Base-by-base conservation (phyloP, 208 protist species). In the Trypanosoma melophagium region DNA sequence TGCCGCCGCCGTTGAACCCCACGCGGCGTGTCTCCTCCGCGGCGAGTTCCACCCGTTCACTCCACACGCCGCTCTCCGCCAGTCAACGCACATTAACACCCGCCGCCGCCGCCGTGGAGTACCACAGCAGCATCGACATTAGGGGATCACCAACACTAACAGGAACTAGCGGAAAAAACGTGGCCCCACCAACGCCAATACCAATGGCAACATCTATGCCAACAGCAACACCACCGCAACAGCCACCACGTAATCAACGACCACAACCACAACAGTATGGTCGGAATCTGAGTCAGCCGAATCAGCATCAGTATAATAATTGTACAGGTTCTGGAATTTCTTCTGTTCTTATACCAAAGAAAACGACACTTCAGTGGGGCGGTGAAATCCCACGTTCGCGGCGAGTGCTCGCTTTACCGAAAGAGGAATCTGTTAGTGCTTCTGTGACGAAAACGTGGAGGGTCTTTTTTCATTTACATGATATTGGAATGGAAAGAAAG, bases 371-470 rank as follows among this genome's bases (percentile, higher is more conserved):
- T 51, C 35, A 56, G 40, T 71, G 55, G 49, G 55, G 49, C 13
- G 35, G 3, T 0, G 49, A 44, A 16, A 49, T 25, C 0, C 16
- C 17, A 28, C 38, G 22, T 22, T 28, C 52, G 9, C 58, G 42
- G 14, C 40, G 24, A 4, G 42, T 41, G 9, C 22, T 42, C 3
- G 7, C 1, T 17, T 21, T 21, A 40, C 51, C 67, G 1, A 17
- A 3, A 10, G 17, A 54, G 1, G 52, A 66, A 12, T 45, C 13
- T 24, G 19, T 44, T 24, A 8, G 31, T 28, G 50, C 16, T 24
- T 62, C 9, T 49, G 53, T 74, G 3, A n/a, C 52, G 17, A 74
- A 74, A 44, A 74, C 69, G 25, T 74, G 69, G 69, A 21, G 31
- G 3, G 45, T 63, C 19, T 74, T 74, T 52, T 74, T 74, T 54